Evolutionary conservation across 2,329 filamentous ascomycete genomes (phyloP), one percentile per base, ranked within the genome.

Genomic region (Colletotrichum agaves): DNA sequence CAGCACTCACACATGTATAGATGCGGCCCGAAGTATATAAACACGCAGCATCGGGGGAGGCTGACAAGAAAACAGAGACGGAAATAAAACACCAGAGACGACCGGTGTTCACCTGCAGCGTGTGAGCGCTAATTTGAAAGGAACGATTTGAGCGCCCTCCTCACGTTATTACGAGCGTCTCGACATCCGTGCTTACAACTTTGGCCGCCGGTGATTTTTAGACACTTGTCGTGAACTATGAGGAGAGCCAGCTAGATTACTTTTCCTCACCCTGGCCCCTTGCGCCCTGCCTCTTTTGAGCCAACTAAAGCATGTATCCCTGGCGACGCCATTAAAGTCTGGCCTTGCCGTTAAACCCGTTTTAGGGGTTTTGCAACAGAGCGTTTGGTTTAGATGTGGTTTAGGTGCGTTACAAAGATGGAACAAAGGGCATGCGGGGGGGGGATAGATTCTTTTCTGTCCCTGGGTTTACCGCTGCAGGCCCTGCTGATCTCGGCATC

Each of bases 361-460:
- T 39, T 41, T 43, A 57, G 35, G 33, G 35, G 35, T 17, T 41
- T 41, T 27, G 17, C 59, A 35, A 31, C 23, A 7, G 27, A 5
- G 56, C 49, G 44, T 67, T 67, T 43, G 43, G 27, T 58, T 67
- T 58, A 21, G 52, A 17, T 27, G 47, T 5, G 43, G 44, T 63
- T 67, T 58, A 31, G 44, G n/a, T 37, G 47, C 52, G 60, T 63
- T 58, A 67, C 64, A 67, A 37, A 63, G 55, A 31, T 67, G 64
- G 64, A 53, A 63, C 52, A 63, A 35, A 53, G 44, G 21, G 11
- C 13, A 58, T 58, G 64, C 52, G 60, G 37, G 37, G 60, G 37
- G 37, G 43, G 17, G 37, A 33, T 47, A 53, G 44, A 33, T 44
- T 67, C 35, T 35, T 46, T 33, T 27, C 21, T 17, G 39, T n/a